These are phyloP conservation scores for Xenoacremonium recifei DNA, from an alignment of 2,329 filamentous ascomycete species.

Conservation along the genomic window DNA sequence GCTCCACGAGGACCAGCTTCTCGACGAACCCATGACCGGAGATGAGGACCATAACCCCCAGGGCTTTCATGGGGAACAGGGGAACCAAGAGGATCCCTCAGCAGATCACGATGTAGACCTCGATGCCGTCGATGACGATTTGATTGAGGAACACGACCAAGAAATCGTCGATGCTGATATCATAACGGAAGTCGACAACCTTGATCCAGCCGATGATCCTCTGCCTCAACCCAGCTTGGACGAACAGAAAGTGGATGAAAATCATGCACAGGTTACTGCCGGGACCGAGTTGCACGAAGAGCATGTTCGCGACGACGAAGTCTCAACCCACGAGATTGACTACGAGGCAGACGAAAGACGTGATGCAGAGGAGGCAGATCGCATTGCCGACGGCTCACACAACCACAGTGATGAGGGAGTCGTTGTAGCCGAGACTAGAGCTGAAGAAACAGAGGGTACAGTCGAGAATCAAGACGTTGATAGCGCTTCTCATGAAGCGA, in stretches of 20 bases:
- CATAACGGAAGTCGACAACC: slow-evolving; percentile 6
- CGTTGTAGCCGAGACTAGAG: neutral
- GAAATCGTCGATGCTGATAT: slow-evolving; percentile 20
- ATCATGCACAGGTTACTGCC: slow-evolving; percentile 4
- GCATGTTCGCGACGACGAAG: slow-evolving; percentile 7
- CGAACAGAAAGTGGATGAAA: slow-evolving; percentile 6
- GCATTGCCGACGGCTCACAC: too few relatives aligned
- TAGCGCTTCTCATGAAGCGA: too few relatives aligned
- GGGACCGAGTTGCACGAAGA: slow-evolving; percentile 5
- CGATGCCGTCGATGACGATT: slow-evolving; percentile 15
- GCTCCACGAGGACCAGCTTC: slow-evolving; percentile 19
- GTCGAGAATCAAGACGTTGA: neutral
- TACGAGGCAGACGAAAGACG: slow-evolving; percentile 26
- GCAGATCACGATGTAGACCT: too few relatives aligned
- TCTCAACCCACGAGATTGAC: slow-evolving; percentile 27
- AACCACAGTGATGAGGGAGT: too few relatives aligned
- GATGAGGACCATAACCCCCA: too few relatives aligned
- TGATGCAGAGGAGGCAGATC: neutral
- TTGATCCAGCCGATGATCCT: slow-evolving; percentile 11
- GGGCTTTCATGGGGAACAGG: too few relatives aligned
- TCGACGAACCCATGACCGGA: too few relatives aligned
- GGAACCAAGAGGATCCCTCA: too few relatives aligned
- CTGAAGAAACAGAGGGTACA: neutral
- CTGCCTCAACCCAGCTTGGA: slow-evolving; percentile 2
- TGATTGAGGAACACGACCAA: slow-evolving; percentile 9